phyloP scores from a whole-genome alignment of 305 asterid species.

The Ruellia speciosa region DNA sequence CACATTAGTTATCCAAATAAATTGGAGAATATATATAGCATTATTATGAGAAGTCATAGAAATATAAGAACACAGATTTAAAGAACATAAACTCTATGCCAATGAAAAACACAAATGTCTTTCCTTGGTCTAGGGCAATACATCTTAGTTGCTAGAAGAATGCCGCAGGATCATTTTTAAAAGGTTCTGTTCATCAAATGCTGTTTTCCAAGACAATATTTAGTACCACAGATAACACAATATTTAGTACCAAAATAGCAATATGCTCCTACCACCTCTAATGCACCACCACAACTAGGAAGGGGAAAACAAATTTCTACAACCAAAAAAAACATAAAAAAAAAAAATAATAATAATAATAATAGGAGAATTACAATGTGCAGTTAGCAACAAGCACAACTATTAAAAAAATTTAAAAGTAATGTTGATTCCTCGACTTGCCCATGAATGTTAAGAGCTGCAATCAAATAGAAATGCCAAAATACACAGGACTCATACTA shows the following conservation, averaged over 20 bases:
- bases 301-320: background rate
- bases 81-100: constrained; percentile 8
- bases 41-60: constrained; percentile 4
- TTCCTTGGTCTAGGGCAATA: constrained; percentile 6
- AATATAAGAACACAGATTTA: constrained; percentile 1
- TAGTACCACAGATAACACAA: background rate
- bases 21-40: constrained; percentile 6
- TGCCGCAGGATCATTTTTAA: background rate
- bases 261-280: background rate
- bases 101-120: constrained; percentile 9
- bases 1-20: background rate
- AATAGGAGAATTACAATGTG: background rate
- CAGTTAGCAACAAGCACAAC: background rate
- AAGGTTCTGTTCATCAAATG: constrained; percentile 1
- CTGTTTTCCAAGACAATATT: background rate
- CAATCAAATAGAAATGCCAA: background rate
- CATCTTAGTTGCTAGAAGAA: background rate
- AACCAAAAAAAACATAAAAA: too few species aligned
- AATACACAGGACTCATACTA: constrained; percentile 8
- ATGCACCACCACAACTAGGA: background rate
- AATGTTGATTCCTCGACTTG: background rate
- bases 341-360: too few species aligned
- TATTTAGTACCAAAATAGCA: background rate
- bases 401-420: background rate
- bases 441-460: constrained; percentile 12